Evolutionary conservation across 768 basidiomycete species (phyloP), one percentile per base, ranked within the genome.

Genomic region (button mushroom (Agaricus bisporus)): DNA sequence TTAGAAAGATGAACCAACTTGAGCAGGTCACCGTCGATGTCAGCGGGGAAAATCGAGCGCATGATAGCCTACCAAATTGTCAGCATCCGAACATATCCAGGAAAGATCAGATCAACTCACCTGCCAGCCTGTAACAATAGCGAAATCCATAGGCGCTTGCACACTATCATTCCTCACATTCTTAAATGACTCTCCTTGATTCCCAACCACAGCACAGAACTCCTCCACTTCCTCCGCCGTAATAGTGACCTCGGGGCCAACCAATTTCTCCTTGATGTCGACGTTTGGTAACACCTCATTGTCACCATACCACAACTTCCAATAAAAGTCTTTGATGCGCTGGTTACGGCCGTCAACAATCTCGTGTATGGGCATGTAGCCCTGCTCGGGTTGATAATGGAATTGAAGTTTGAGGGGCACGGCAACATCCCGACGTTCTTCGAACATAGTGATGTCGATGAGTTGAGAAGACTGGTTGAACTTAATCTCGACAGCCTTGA

Each of bases 41-140:
- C 70, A 11, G 77, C 66, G 5, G 97, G 97, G 83, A 99, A 99
- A 70, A 98, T 95, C 1, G 94, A 85, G 68, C 90, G 92, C 88
- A 98, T 99, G 70, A 99, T 98, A n/a, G 95, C 90, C 93, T 95
- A 60, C 0, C 51, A 56, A 55, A 38, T n/a, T 12, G 48, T 47
- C 39, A 49, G 32, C 39, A 59, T 49, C 32, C 32, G 26, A 60
- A 32, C 44, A 50, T 7, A 7, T 32, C 26, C n/a, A 35, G 22
- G 22, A 12, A 39, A 51, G 44, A 6, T 17, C 52, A 25, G 26
- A 41, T 26, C 20, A 48, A 70, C 86, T 56, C 66, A 93, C 94
- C 86, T 95, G 85, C 97, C 97, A 99, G 43, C 95, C 95, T 38
- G 94, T 86, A 48, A 98, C 95, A 63, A 99, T 99, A 22, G 95